These are phyloP conservation scores for Excoecaria agallocha DNA, from an alignment of 345 rosid species.

Conservation along the genomic window DNA sequence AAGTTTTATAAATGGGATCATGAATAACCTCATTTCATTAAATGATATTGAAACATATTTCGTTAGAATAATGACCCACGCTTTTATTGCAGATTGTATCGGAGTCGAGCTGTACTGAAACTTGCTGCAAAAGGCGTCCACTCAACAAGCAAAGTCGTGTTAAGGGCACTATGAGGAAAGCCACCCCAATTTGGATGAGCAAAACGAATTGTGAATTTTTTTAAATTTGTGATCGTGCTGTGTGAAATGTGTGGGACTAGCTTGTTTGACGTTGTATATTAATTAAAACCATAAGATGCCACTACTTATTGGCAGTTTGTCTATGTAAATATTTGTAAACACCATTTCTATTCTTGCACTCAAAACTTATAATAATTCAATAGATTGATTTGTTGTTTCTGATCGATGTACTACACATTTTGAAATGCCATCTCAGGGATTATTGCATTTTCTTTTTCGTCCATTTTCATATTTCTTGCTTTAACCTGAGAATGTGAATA, in stretches of 20 bases:
- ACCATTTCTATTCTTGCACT: no score
- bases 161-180: conserved; percentile 52
- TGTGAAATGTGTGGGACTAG: neutral
- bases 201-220: conserved; percentile 9
- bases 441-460: no score
- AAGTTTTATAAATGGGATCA: neutral
- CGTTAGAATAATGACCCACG: neutral
- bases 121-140: conserved; percentile 73
- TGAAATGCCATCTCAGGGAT: no score
- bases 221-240: no score
- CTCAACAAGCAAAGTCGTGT: conserved; percentile 60
- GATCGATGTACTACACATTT: neutral
- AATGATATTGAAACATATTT: neutral
- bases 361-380: neutral
- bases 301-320: neutral
- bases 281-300: neutral
- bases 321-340: conserved; percentile 7
- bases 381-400: neutral
- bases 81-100: conserved; percentile 53
- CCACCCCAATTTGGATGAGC: conserved; percentile 6
- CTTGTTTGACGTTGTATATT: neutral
- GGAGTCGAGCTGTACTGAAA: conserved; percentile 54
- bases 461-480: no score
- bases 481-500: no score
- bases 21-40: neutral